phyloP scores from a whole-genome alignment of 345 rosid species.

The Populus tremula region DNA sequence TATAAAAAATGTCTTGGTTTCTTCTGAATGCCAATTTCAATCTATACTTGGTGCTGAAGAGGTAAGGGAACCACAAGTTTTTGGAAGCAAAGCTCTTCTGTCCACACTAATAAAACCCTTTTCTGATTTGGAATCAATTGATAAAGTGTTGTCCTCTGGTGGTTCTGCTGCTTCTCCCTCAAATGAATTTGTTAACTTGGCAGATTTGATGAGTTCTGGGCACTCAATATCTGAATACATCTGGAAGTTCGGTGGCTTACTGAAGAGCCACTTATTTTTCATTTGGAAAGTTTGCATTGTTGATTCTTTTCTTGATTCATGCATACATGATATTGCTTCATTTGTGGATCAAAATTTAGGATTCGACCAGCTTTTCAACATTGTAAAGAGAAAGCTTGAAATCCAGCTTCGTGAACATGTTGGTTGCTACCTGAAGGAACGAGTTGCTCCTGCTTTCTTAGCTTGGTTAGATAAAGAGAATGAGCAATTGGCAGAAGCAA shows the following conservation, averaged over 20 bases:
- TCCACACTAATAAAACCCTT: slow-evolving; percentile 57
- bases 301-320: slow-evolving; percentile 79
- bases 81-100: slow-evolving; percentile 58
- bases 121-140: slow-evolving; percentile 59
- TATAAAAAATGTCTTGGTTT: slow-evolving; percentile 48
- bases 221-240: slow-evolving; percentile 49
- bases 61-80: slow-evolving; percentile 39
- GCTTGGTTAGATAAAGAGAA: slow-evolving; percentile 62
- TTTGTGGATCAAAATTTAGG: slow-evolving; percentile 76
- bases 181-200: slow-evolving; percentile 44
- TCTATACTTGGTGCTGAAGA: slow-evolving; percentile 52
- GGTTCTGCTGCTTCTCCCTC: slow-evolving; percentile 38
- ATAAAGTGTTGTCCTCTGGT: slow-evolving; percentile 46
- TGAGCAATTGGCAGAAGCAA: slow-evolving; percentile 45
- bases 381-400: slow-evolving; percentile 71
- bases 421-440: slow-evolving; percentile 55
- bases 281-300: slow-evolving; percentile 80
- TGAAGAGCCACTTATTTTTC: slow-evolving; percentile 62
- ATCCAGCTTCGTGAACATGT: slow-evolving; percentile 69
- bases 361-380: slow-evolving; percentile 74
- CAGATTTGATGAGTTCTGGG: slow-evolving; percentile 52
- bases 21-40: slow-evolving; percentile 60
- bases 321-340: slow-evolving; percentile 69
- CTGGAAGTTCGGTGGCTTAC: slow-evolving; percentile 66
- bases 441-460: slow-evolving; percentile 55